Evolutionary conservation across 176 grass and related monocot species (phyloP).

Genomic region (Bonia amplexicaulis): DNA sequence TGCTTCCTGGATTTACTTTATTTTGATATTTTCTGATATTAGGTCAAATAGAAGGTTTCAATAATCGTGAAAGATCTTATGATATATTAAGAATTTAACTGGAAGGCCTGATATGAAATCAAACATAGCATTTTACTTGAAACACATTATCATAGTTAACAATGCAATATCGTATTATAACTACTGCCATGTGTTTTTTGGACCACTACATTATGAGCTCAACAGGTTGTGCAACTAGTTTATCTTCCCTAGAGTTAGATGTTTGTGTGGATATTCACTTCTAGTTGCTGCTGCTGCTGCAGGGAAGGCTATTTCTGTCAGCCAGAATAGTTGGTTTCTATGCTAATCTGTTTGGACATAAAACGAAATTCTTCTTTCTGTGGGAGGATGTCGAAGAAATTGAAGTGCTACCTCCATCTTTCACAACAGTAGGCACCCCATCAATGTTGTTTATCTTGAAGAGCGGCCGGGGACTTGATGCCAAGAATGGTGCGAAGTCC

Average conservation of each 20-base stretch:
- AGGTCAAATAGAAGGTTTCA: background rate
- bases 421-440: conserved; percentile 59
- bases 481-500: conserved; percentile 56
- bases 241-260: background rate
- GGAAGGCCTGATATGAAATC: background rate
- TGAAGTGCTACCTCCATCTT: conserved; percentile 60
- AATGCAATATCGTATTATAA: background rate
- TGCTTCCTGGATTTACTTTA: background rate
- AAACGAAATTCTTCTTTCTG: conserved; percentile 93
- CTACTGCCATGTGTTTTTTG: background rate
- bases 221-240: background rate
- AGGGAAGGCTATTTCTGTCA: conserved; percentile 81
- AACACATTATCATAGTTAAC: background rate
- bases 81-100: background rate
- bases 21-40: background rate
- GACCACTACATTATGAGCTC: background rate
- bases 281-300: conserved; percentile 6
- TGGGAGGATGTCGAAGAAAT: conserved; percentile 88
- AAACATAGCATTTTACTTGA: background rate
- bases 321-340: conserved; percentile 82
- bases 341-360: conserved; percentile 78
- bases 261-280: background rate
- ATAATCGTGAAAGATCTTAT: background rate
- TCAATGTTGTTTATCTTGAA: conserved; percentile 56
- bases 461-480: conserved; percentile 63